A percentile compares a stretch with the other conserved stretches of the same genome.
These are phyloP conservation scores for Camellia japonica DNA, from an alignment of 148 eudicot species.

Conservation along the genomic window DNA sequence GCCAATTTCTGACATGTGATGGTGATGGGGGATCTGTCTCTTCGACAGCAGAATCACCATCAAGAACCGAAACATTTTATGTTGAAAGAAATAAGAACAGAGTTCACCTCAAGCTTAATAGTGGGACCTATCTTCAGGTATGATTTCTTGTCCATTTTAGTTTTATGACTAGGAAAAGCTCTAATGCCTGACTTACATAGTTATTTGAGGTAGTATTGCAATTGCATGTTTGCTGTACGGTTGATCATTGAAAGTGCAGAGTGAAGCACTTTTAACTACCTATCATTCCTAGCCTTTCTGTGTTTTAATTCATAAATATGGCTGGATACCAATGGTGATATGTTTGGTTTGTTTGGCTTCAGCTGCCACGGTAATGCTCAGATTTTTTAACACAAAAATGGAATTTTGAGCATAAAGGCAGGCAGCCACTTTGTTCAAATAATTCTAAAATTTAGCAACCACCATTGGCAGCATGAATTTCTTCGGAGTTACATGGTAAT, in stretches of 20 bases:
- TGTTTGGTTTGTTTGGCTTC: slow-evolving; percentile 1
- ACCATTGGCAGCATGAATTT: neutral
- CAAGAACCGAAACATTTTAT: slow-evolving; percentile 51
- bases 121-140: slow-evolving; percentile 68
- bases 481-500: neutral
- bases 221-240: neutral
- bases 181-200: neutral
- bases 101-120: slow-evolving; percentile 54
- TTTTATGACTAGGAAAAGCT: neutral
- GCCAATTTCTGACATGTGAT: slow-evolving; percentile 56
- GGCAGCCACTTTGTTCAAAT: neutral
- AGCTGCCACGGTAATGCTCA: neutral
- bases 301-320: neutral
- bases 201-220: neutral
- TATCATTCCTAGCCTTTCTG: neutral
- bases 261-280: neutral
- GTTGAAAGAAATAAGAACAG: slow-evolving; percentile 47
- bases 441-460: neutral
- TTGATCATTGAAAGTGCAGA: slow-evolving; percentile 1
- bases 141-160: neutral
- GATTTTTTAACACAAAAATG: neutral
- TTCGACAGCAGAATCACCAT: slow-evolving; percentile 51
- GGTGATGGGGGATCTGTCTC: slow-evolving; percentile 43
- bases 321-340: neutral
- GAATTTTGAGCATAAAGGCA: neutral